Evolutionary conservation across 345 rosid species (phyloP), one percentile per base, ranked within the genome.

Genomic region (Heritiera littoralis): DNA sequence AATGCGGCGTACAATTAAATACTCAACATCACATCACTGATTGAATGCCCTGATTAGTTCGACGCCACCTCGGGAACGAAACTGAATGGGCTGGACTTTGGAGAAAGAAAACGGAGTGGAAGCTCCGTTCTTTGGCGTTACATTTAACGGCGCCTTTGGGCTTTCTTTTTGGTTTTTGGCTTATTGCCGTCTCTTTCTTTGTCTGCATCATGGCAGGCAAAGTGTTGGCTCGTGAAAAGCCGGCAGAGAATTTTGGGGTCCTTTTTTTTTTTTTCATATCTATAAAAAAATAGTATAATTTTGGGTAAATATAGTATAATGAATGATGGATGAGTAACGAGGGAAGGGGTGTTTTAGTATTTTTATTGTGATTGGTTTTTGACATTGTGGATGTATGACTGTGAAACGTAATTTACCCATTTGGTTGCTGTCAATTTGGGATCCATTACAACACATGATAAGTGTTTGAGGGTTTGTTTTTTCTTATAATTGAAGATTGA

Each of bases 141-240:
- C 40, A 38, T 56, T 1, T 23, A 32, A 78, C 70, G 64, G 23
- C 63, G 59, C 74, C 84, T 76, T 67, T 75, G 46, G 71, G 18
- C 43, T 2, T 55, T 74, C n/a, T 46, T 14, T 20, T 72, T 38
- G 2, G n/a, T 56, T 13, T 1, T 2, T 2, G 17, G 72, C 72
- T 0, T n/a, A 48, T 13, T 38, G 64, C 76, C 76, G 75, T 79
- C 80, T 79, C 80, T 75, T 74, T 81, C 83, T 11, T 74, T 82
- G 87, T 86, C 83, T 74, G 77, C 70, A 77, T 81, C 78, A 69
- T 81, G 89, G 84, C 84, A 82, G 83, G 86, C 89, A 86, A 35
- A 61, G 78, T 79, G 80, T 74, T 80, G 86, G 84, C 87, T 73
- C 84, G 77, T 68, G 87, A 77, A 84, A 73, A 73, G 66, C 83